A percentile compares a stretch with the other conserved stretches of the same genome.
Conservation (phyloP, 1,284 basidiomycete genomes). For the Malassezia globosa region DNA sequence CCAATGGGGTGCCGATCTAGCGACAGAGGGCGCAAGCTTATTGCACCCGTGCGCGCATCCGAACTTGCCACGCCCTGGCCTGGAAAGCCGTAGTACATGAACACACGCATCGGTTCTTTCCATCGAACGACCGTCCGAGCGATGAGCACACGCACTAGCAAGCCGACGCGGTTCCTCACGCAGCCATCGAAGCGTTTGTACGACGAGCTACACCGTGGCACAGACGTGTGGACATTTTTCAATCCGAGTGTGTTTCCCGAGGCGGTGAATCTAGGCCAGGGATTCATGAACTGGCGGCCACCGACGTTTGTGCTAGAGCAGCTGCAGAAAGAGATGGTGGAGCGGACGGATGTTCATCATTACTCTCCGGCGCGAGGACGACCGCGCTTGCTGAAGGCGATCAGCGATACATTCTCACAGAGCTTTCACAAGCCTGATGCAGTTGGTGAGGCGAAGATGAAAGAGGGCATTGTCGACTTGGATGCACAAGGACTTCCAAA, state of each 20-base stretch:
- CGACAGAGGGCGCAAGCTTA: too few species aligned
- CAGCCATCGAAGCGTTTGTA: conserved; percentile 24
- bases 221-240: conserved; percentile 46
- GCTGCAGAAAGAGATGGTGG: conserved; percentile 17
- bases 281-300: conserved; percentile 46
- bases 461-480: not conserved
- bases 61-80: too few species aligned
- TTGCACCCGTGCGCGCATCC: too few species aligned
- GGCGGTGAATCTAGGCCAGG: conserved; percentile 45
- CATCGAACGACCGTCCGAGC: not conserved
- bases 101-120: not conserved
- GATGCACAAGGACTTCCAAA: conserved; percentile 13
- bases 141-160: not conserved
- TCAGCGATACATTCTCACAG: conserved; percentile 26
- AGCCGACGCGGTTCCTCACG: conserved; percentile 23
- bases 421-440: conserved; percentile 24
- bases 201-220: conserved; percentile 27
- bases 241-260: conserved; percentile 38
- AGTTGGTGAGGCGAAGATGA: conserved; percentile 6
- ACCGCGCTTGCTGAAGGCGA: conserved; percentile 31
- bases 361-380: conserved; percentile 43
- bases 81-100: not conserved
- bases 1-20: too few species aligned
- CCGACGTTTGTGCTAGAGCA: conserved; percentile 30
- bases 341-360: conserved; percentile 40